Percentiles rank a stretch among this genome's conserved stretches.
phyloP scores from a whole-genome alignment of 179 eudicot genomes.

The Pouteria campechiana region DNA sequence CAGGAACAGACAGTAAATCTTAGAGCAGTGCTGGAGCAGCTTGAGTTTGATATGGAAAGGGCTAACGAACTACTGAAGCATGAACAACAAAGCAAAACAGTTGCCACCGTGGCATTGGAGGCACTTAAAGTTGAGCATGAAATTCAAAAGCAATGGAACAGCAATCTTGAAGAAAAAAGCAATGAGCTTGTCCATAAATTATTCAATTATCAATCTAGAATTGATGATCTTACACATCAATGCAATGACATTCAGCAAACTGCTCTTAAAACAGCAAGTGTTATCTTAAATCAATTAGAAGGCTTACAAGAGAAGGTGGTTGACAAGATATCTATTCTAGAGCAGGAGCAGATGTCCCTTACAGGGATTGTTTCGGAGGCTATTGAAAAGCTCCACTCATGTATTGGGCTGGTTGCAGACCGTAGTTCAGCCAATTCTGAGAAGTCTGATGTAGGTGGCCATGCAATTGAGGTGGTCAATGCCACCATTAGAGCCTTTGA shows the following conservation, averaged over 20 bases:
- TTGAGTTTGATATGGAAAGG: slow-evolving; percentile 33
- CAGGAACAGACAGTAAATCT: slow-evolving; percentile 30
- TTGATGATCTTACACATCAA: slow-evolving; percentile 32
- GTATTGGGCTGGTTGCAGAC: slow-evolving; percentile 8
- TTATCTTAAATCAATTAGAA: slow-evolving; percentile 31
- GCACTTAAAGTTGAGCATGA: slow-evolving; percentile 44
- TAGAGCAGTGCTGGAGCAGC: slow-evolving; percentile 31
- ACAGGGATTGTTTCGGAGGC: slow-evolving; percentile 29
- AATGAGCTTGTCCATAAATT: slow-evolving; percentile 50
- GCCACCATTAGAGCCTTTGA: slow-evolving; percentile 52
- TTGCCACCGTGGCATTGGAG: slow-evolving; percentile 23
- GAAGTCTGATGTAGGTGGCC: slow-evolving; percentile 3
- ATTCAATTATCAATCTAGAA: slow-evolving; percentile 24
- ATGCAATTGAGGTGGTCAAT: slow-evolving; percentile 33
- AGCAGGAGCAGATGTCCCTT: slow-evolving; percentile 35
- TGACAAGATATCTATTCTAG: slow-evolving; percentile 25
- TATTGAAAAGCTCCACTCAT: slow-evolving; percentile 45
- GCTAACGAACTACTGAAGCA: slow-evolving; percentile 29
- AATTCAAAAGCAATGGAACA: slow-evolving; percentile 31
- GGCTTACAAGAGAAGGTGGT: slow-evolving; percentile 37
- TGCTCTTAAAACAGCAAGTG: slow-evolving; percentile 30
- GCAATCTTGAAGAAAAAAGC: slow-evolving; percentile 39
- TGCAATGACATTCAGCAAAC: slow-evolving; percentile 36
- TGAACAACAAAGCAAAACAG: slow-evolving; percentile 21
- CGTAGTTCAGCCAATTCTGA: neutral